These are phyloP conservation scores for Crithidia fasciculata DNA, from an alignment of 208 protist species.

Conservation along the genomic window DNA sequence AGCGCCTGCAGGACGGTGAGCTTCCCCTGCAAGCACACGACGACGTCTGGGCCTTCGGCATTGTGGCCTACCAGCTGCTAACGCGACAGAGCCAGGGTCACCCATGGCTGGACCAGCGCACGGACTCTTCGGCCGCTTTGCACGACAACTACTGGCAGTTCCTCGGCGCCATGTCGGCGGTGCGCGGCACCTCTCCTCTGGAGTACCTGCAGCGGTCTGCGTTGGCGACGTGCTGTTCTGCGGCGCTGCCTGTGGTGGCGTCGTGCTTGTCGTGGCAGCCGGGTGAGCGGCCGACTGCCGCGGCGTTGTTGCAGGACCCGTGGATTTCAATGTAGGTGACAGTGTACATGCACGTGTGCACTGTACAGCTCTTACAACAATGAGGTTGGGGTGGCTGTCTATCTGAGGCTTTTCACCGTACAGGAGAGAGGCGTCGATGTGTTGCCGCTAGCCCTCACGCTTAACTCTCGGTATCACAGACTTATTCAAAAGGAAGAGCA, in stretches of 20 bases:
- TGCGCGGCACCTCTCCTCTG: neutral
- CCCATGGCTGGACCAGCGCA: conserved; percentile 15
- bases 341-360: neutral
- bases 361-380: too few relatives aligned
- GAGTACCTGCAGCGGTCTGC: conserved; percentile 3
- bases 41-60: conserved; percentile 69
- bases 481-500: too few relatives aligned
- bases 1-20: conserved; percentile 25
- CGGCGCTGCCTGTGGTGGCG: conserved; percentile 30
- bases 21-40: conserved; percentile 9
- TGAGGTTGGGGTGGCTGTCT: too few relatives aligned
- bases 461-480: too few relatives aligned
- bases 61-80: conserved; percentile 51
- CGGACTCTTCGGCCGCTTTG: neutral
- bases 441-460: too few relatives aligned
- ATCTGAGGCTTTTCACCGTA: too few relatives aligned
- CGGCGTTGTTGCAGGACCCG: conserved; percentile 34
- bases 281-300: conserved; percentile 29
- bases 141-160: conserved; percentile 22
- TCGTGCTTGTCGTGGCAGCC: conserved; percentile 49
- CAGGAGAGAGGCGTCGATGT: too few relatives aligned
- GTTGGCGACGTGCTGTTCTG: conserved; percentile 13
- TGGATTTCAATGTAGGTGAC: conserved; percentile 24
- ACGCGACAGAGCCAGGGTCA: conserved; percentile 31
- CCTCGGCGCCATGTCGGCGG: conserved; percentile 8